Conservation (phyloP, 2,329 filamentous ascomycete genomes). For the Ambrosiella cleistominuta region DNA sequence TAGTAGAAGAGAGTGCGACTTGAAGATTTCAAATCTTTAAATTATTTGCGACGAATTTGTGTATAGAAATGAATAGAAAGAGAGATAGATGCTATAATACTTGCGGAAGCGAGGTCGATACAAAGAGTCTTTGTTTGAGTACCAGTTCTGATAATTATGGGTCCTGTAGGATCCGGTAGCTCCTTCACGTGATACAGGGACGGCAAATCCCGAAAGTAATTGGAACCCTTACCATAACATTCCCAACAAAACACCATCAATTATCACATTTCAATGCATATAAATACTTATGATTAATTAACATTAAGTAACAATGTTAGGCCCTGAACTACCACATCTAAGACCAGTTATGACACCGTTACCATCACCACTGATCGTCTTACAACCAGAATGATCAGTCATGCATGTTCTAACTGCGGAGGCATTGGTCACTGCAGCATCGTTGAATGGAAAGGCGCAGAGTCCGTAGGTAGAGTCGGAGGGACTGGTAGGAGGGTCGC, state of each 20-base stretch:
- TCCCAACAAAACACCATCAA: background rate
- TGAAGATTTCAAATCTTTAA: background rate
- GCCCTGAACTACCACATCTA: background rate
- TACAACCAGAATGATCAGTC: background rate
- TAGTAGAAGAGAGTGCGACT: background rate
- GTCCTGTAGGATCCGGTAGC: background rate
- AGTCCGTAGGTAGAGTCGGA: background rate
- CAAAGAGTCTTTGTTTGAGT: background rate
- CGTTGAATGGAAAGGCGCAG: background rate
- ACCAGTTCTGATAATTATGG: background rate
- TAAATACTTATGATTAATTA: background rate
- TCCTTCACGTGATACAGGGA: constrained; percentile 1
- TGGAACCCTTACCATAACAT: background rate
- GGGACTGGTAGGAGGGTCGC: background rate
- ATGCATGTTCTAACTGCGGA: background rate
- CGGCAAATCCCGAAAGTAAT: background rate
- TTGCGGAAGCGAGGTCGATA: too few species aligned
- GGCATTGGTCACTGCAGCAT: background rate
- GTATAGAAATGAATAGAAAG: too few species aligned
- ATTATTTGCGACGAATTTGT: too few species aligned
- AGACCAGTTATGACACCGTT: background rate
- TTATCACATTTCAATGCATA: background rate
- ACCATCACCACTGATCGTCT: background rate
- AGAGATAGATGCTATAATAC: too few species aligned
- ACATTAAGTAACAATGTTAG: background rate